Conservation (phyloP, 2,329 filamentous ascomycete genomes). For the Nannizzia gypsea region DNA sequence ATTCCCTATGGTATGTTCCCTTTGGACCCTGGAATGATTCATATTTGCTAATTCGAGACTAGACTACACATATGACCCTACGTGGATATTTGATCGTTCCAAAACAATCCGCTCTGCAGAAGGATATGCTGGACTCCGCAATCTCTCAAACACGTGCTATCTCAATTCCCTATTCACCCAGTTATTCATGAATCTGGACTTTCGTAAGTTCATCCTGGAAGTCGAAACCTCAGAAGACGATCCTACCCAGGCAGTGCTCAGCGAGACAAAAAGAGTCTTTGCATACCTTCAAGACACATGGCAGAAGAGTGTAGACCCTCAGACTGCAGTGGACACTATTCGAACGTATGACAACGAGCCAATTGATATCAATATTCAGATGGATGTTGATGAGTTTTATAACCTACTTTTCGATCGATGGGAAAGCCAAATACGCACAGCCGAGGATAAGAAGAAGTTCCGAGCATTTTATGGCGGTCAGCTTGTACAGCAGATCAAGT, state of each 20-base stretch:
- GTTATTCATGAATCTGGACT: constrained; percentile 86
- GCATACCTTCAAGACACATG: constrained; percentile 74
- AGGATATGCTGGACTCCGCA: constrained; percentile 80
- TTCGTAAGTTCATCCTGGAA: constrained; percentile 70
- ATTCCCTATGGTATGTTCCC: constrained; percentile 38
- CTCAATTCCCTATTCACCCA: constrained; percentile 90
- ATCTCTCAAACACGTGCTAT: constrained; percentile 93
- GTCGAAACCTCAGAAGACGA: constrained; percentile 45
- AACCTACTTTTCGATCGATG: constrained; percentile 84
- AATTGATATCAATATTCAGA: constrained; percentile 81
- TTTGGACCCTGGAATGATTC: neutral
- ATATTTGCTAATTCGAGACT: constrained; percentile 20
- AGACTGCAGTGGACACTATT: constrained; percentile 60
- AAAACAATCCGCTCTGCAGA: constrained; percentile 61
- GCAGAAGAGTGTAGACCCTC: constrained; percentile 60
- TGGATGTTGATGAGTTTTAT: constrained; percentile 98
- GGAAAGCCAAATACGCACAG: constrained; percentile 64
- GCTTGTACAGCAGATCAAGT: constrained; percentile 88
- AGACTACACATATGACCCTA: constrained; percentile 51
- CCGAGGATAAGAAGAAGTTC: constrained; percentile 59
- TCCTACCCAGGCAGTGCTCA: constrained; percentile 55
- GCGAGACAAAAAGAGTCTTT: constrained; percentile 71
- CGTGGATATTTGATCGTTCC: constrained; percentile 50
- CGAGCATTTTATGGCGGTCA: constrained; percentile 82
- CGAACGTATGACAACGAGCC: constrained; percentile 68